Base-by-base conservation (phyloP, 1,284 basidiomycete genomes). In the Pholiota adiposa region DNA sequence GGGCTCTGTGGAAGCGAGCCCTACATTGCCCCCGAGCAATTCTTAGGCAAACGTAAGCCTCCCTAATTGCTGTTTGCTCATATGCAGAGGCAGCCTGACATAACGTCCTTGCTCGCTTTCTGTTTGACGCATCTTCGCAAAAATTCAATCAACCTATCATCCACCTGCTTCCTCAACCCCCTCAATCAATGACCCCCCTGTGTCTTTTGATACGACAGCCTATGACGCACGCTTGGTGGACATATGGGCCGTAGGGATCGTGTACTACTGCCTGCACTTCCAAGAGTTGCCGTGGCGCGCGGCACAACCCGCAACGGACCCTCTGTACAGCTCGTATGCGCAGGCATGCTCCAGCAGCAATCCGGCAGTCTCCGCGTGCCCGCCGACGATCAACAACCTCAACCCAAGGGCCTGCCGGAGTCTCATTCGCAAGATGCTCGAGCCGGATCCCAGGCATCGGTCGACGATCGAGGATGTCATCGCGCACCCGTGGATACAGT, bases 201-300 rank as follows among this genome's bases (percentile, higher is more conserved):
- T 56, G 54, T 54, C 9, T 19, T 41, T 23, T 31, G 9, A 11
- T 43, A 12, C n/a, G 5, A 14, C 74, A 96, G 97, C 97, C 71
- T 99, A 99, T 75, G 97, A 99, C 70, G 97, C 97, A 1, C 89
- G 97, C 27, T 84, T 97, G 3, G 97, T 99, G 65, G 97, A 99
- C 71, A 93, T 99, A 54, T 99, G 97, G 97, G 96, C 97, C 0
- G 93, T 92, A 54, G 97, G 92, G 11, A 87, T 99, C 65, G 96
- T 99, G 63, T 98, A 97, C 77, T 99, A 99, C 80, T 98, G 97
- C 81, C 87, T 98, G 75, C 93, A 96, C 77, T 97, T 97, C 80
- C 92, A 95, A 73, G 96, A 98, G 74, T 83, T 98, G 54, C 96
- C 97, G 0, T 99, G 97, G 97, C 89, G 96, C 58, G 94, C 94